Base-by-base conservation (phyloP, 495 filamentous ascomycete species). In the Neurospora sp. region DNA sequence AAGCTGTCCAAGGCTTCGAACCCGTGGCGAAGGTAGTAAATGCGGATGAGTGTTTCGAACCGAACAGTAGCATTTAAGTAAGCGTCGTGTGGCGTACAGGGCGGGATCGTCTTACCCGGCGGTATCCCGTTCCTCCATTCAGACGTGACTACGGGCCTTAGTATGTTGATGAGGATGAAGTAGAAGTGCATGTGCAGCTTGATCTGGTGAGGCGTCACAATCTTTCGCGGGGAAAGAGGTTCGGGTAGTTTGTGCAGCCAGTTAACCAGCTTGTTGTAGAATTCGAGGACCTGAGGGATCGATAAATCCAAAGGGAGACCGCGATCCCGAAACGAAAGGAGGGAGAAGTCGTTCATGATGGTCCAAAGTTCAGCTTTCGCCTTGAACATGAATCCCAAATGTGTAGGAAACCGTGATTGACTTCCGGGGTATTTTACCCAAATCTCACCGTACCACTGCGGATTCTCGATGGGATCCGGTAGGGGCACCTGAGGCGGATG, bases 21-120 rank as follows among this genome's bases (percentile, higher is more conserved):
- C 10, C 81, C 80, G 68, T 83, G 82, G 9, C 81, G 80, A 2
- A 83, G 79, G 70, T 84, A 84, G 71, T 84, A 83, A 0, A 84
- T 75, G 1, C 81, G 81, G 3, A 83, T 35, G 8, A 81, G 68
- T 1, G 82, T 84, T 71, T 83, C 81, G 3, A 79, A 73, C 7
- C 76, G 75, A 27, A 75, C 73, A 12, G 75, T 70, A 3, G 81
- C 78, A 59, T 83, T 72, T 10, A 45, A 14, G 68, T 77, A 75
- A 2, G 74, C 72, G 69, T 73, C 73, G 69, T 71, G 77, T 7
- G 76, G 75, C 27, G 73, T 72, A 37, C 69, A 72, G 20, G 27
- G 9, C 14, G 73, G 41, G 8, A 27, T 70, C 10, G 12, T 45
- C 69, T 20, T 65, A 31, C 37, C 69, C 20, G 39, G 35, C 31